phyloP scores from a whole-genome alignment of 2,329 filamentous ascomycete genomes.

The Chaetomium sp. region DNA sequence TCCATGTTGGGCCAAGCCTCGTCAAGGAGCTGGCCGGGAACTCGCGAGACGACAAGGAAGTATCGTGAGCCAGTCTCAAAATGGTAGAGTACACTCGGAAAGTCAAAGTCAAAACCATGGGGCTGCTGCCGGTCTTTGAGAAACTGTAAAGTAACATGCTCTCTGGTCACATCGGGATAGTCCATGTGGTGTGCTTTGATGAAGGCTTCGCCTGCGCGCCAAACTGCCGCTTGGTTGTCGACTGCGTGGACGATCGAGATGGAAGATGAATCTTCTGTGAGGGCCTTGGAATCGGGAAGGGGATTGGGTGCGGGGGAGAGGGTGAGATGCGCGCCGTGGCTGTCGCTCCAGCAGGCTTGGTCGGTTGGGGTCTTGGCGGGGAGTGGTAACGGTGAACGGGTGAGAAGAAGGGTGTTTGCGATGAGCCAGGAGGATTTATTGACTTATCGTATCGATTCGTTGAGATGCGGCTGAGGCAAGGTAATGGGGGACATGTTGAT shows the following conservation, averaged over 20 bases:
- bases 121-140: constrained; percentile 8
- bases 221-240: constrained; percentile 13
- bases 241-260: constrained; percentile 3
- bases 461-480: background rate
- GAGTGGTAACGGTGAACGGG: background rate
- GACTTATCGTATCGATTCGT: background rate
- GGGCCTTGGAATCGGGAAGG: background rate
- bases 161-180: constrained; percentile 9
- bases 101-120: constrained; percentile 13
- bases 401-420: background rate
- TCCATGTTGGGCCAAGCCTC: constrained; percentile 24
- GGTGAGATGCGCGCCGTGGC: background rate
- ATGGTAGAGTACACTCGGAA: constrained; percentile 19
- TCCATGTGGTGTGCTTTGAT: constrained; percentile 15
- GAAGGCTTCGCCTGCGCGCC: constrained; percentile 19
- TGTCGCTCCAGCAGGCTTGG: constrained; percentile 3
- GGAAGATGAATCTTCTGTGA: background rate
- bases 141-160: constrained; percentile 18
- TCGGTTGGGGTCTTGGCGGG: background rate
- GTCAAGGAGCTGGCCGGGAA: constrained; percentile 24
- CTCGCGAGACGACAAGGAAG: constrained; percentile 24
- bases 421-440: background rate
- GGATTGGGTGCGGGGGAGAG: background rate
- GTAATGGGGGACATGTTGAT: background rate
- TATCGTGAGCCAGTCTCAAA: constrained; percentile 21